phyloP scores from a whole-genome alignment of 225 moss, liverwort and hornwort genomes.

The Sphagnum tenellum region DNA sequence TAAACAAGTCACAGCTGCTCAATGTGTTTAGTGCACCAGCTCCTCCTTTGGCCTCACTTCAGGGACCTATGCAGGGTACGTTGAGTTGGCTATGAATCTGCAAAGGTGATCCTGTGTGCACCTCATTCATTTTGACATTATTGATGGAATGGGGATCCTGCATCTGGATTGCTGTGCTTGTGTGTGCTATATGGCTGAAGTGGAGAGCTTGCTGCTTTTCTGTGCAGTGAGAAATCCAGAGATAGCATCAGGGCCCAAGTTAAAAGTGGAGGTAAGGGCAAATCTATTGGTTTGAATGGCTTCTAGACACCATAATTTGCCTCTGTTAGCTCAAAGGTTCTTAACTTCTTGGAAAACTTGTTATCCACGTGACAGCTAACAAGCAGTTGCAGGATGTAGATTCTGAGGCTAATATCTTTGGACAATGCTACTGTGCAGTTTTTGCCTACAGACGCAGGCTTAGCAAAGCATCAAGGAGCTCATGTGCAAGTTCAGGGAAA shows the following conservation, averaged over 20 bases:
- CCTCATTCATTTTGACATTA: no score
- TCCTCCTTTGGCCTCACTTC: conserved; percentile 39
- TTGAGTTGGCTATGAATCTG: conserved; percentile 10
- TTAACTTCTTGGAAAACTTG: no score
- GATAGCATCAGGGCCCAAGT: no score
- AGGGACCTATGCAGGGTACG: conserved; percentile 35
- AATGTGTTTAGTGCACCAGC: conserved; percentile 55
- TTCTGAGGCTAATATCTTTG: background rate
- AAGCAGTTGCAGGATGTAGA: background rate
- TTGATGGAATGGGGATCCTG: no score
- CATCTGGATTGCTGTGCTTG: no score
- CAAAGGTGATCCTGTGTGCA: background rate
- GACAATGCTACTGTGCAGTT: conserved; percentile 3
- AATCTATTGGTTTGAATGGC: no score
- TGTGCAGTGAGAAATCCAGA: no score
- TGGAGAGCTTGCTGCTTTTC: background rate
- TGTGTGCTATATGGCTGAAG: background rate
- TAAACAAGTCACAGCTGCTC: conserved; percentile 58
- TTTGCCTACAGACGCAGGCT: conserved; percentile 5
- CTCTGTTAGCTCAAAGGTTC: no score
- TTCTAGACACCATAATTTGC: no score
- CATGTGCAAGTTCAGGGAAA: conserved; percentile 7
- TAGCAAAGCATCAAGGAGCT: conserved; percentile 3
- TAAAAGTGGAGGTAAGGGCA: no score
- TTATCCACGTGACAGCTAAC: background rate